Evolutionary conservation across 1,284 basidiomycete species (phyloP).

Genomic region (Ceratobasidium sp.): DNA sequence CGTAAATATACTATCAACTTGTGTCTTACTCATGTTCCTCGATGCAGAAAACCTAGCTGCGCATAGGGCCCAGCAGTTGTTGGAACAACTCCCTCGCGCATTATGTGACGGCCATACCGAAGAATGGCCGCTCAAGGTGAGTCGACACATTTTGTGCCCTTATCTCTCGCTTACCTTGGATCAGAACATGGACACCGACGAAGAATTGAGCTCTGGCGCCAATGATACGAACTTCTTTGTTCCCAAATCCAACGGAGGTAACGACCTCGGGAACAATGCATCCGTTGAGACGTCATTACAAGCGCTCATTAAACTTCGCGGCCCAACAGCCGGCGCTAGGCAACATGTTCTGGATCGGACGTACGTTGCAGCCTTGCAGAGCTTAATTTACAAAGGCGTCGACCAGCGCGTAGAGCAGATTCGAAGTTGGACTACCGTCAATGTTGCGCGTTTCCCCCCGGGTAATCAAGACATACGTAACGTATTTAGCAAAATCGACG

Average conservation of each 20-base stretch:
- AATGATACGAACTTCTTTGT: conserved; percentile 9
- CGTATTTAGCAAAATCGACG: conserved; percentile 65
- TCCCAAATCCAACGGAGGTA: background rate
- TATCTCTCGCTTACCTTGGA: background rate
- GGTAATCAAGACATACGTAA: conserved; percentile 64
- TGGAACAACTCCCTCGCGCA: background rate
- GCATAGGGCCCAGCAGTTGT: conserved; percentile 38
- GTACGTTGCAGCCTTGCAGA: conserved; percentile 53
- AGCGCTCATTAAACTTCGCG: background rate
- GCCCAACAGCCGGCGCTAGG: conserved; percentile 58
- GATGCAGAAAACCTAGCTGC: conserved; percentile 45
- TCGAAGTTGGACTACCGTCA: conserved; percentile 65
- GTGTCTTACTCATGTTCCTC: no score
- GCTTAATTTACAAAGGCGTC: conserved; percentile 60
- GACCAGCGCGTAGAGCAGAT: conserved; percentile 65
- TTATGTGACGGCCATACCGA: background rate
- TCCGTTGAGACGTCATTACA: background rate
- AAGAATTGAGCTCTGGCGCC: conserved; percentile 19
- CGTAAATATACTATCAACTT: background rate
- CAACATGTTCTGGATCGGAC: conserved; percentile 47
- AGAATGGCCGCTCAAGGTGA: conserved; percentile 31
- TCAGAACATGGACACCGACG: conserved; percentile 43
- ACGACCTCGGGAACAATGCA: background rate
- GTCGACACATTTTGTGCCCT: background rate
- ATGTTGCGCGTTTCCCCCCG: conserved; percentile 64